Evolutionary conservation across 202 grass and related monocot species (phyloP), one percentile per base, ranked within the genome.

Genomic region (Sporobolus alterniflorus): DNA sequence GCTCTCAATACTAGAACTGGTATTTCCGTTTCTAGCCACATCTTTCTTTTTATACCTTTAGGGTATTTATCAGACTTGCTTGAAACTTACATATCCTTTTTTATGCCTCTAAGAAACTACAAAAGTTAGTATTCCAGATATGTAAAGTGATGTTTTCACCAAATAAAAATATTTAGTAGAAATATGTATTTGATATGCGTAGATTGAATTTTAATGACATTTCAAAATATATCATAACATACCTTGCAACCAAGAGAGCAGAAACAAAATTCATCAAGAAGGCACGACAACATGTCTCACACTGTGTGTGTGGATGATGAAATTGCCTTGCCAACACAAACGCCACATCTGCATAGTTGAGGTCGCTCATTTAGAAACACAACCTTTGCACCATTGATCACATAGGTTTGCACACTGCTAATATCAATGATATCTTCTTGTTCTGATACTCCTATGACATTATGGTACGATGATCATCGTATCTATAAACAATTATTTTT

Each of bases 321-420:
- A 39, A 39, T 39, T 60, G 80, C 47, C 76, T 68, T 79, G 1
- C 10, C 1, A 57, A 57, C 22, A 56, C 22, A 47, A 61, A 5
- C 24, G 14, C 5, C 52, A 32, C 66, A 25, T 18, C 20, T 16
- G 48, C 64, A 22, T 15, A 34, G 41, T 18, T 78, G 74, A 71
- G 65, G 65, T 0, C 76, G 59, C 48, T 86, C 67, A 39, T 79
- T 80, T 24, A 86, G 42, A 74, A 80, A 86, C 5, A 86, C 69
- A 73, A 86, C 76, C 1, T 29, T 80, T 67, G 69, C 59, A 17
- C 76, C 72, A 21, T 86, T 86, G 69, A 86, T 86, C 47, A 80
- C 68, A 65, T 86, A 80, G 21, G 83, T 79, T 44, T 86, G 76
- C 31, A 85, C 67, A 46, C 55, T 36, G 3, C 76, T 79, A 25